A percentile compares a stretch with the other conserved stretches of the same genome.
Conservation (phyloP, 2,329 filamentous ascomycete species). For the Arachnomyces sp. region DNA sequence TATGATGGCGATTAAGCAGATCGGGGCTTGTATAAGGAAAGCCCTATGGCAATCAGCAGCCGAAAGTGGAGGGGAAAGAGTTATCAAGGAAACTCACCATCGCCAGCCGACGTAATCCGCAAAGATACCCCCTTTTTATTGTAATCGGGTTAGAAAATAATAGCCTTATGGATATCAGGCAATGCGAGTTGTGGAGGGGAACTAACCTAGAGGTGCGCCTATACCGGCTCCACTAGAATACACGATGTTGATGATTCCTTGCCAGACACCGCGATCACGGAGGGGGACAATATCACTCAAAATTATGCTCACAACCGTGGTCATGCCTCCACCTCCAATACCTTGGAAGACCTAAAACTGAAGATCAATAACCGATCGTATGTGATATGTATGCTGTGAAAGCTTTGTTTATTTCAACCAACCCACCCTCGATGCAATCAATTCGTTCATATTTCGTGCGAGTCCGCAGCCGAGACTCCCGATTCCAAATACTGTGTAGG, state of each 20-base stretch:
- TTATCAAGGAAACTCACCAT: constrained; percentile 44
- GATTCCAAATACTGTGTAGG: constrained; percentile 57
- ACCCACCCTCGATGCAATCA: constrained; percentile 55
- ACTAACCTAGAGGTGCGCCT: constrained; percentile 58
- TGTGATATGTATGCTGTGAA: constrained; percentile 1
- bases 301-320: constrained; percentile 60
- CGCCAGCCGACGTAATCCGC: constrained; percentile 68
- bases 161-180: neutral
- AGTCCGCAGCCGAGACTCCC: constrained; percentile 58
- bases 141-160: constrained; percentile 11
- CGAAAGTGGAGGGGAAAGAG: neutral
- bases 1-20: constrained; percentile 59
- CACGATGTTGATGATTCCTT: constrained; percentile 66
- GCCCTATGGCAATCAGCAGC: constrained; percentile 42
- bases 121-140: constrained; percentile 49
- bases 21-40: constrained; percentile 63
- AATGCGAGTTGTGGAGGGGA: neutral
- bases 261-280: constrained; percentile 64
- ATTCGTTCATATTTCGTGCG: constrained; percentile 55
- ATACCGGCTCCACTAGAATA: constrained; percentile 60
- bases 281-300: constrained; percentile 65
- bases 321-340: constrained; percentile 66
- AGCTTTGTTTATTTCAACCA: constrained; percentile 26
- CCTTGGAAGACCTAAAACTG: constrained; percentile 45
- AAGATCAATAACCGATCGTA: neutral